phyloP scores from a whole-genome alignment of 257 asterid genomes.

The Nicotiana otophora region DNA sequence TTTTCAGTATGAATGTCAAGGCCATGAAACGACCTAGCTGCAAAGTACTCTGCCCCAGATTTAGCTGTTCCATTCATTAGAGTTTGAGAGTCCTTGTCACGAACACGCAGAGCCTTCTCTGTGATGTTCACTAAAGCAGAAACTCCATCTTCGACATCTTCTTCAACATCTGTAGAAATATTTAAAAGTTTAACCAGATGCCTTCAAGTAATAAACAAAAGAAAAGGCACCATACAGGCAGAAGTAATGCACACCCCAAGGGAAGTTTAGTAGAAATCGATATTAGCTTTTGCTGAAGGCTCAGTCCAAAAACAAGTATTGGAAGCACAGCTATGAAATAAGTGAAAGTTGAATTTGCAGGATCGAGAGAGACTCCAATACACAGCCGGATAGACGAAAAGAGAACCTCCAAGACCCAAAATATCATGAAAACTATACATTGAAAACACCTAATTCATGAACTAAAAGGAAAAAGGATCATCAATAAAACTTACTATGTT shows the following conservation, averaged over 20 bases:
- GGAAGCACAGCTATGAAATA: background rate
- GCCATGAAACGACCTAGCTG: conserved; percentile 72
- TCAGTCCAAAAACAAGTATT: background rate
- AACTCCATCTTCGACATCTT: conserved; percentile 53
- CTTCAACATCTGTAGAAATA: conserved; percentile 37
- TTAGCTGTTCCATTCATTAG: conserved; percentile 38
- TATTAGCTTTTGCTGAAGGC: background rate
- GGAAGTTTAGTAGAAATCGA: background rate
- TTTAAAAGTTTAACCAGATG: background rate
- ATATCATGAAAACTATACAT: background rate
- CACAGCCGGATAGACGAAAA: background rate
- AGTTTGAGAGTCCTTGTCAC: conserved; percentile 35
- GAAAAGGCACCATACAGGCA: background rate
- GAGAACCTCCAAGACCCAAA: background rate
- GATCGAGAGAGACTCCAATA: background rate
- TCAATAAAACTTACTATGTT: background rate
- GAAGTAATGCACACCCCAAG: background rate
- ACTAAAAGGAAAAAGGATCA: background rate
- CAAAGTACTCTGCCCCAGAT: conserved; percentile 86
- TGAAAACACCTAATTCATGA: background rate
- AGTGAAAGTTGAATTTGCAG: background rate
- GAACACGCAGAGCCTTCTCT: conserved; percentile 68
- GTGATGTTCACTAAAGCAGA: conserved; percentile 62
- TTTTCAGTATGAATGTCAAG: conserved; percentile 48
- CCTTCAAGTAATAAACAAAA: background rate